Evolutionary conservation across 1,284 basidiomycete species (phyloP).

Genomic region (Trichosporon sp.): DNA sequence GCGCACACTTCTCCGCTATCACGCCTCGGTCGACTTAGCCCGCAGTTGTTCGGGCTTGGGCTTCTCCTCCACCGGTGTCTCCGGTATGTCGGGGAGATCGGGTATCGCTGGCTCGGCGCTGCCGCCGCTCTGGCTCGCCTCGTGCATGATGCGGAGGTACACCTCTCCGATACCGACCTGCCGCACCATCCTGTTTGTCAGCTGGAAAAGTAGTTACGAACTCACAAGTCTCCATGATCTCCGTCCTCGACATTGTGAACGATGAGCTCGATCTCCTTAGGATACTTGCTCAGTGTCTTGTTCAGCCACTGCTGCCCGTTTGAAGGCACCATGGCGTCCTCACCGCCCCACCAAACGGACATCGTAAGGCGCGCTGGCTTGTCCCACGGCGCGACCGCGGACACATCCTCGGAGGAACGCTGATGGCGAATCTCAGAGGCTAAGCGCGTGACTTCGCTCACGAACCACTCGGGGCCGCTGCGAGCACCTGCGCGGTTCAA

Average conservation of each 20-base stretch:
- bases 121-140: neutral
- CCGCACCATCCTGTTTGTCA: conserved; percentile 27
- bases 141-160: conserved; percentile 29
- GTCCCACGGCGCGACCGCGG: conserved; percentile 1
- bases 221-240: conserved; percentile 31
- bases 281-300: conserved; percentile 29
- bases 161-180: conserved; percentile 34
- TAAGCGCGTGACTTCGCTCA: conserved; percentile 35
- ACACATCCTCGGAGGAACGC: neutral
- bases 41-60: neutral
- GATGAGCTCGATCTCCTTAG: conserved; percentile 24
- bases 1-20: neutral
- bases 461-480: conserved; percentile 49
- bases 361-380: conserved; percentile 17
- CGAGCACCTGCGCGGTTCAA: conserved; percentile 47
- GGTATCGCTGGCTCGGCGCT: conserved; percentile 9
- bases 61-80: neutral
- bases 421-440: conserved; percentile 24
- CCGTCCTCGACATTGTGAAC: conserved; percentile 33
- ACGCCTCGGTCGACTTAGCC: neutral
- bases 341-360: conserved; percentile 34
- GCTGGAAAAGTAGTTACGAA: neutral
- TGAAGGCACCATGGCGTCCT: conserved; percentile 35
- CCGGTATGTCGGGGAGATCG: conserved; percentile 11
- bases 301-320: conserved; percentile 36